Evolutionary conservation across 768 basidiomycete genomes (phyloP).

Genomic region (Sporobolomyces pararoseus): DNA sequence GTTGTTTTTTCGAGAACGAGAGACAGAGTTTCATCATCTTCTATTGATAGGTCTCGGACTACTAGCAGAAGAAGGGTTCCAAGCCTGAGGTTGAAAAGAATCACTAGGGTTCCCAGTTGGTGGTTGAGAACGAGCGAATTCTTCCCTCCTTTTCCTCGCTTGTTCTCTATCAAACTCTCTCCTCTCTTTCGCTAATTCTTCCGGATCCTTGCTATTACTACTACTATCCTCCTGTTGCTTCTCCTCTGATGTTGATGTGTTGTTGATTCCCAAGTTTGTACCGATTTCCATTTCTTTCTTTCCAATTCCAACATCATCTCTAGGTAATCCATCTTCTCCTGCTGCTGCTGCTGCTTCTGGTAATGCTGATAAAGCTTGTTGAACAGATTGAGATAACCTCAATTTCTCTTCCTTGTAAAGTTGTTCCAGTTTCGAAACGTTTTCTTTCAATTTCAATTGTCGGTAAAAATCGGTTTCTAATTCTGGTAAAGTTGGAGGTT

Average conservation of each 20-base stretch:
- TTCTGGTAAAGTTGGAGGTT: constrained; percentile 37
- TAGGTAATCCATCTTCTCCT: neutral
- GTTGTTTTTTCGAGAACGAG: too few species aligned
- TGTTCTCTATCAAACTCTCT: constrained; percentile 12
- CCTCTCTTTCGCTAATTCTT: constrained; percentile 4
- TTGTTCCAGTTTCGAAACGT: constrained; percentile 31
- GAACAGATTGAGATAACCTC: neutral
- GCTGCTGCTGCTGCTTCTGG: neutral
- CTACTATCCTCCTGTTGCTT: neutral
- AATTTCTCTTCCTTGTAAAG: constrained; percentile 41
- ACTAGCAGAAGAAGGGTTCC: constrained; percentile 2
- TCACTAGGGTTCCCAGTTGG: constrained; percentile 20
- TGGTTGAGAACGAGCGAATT: constrained; percentile 13
- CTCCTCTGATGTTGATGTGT: neutral
- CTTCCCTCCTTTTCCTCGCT: constrained; percentile 23
- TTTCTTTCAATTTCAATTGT: constrained; percentile 30
- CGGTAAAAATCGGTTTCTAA: constrained; percentile 32
- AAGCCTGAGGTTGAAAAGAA: constrained; percentile 12
- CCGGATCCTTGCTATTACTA: neutral
- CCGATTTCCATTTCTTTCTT: constrained; percentile 6
- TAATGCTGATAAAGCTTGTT: neutral
- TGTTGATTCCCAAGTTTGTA: constrained; percentile 4
- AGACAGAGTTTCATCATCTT: neutral
- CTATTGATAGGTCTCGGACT: neutral
- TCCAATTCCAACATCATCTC: constrained; percentile 4